These are phyloP conservation scores for Botryotinia narcissicola DNA, from an alignment of 2,329 filamentous ascomycete genomes.

Conservation along the genomic window DNA sequence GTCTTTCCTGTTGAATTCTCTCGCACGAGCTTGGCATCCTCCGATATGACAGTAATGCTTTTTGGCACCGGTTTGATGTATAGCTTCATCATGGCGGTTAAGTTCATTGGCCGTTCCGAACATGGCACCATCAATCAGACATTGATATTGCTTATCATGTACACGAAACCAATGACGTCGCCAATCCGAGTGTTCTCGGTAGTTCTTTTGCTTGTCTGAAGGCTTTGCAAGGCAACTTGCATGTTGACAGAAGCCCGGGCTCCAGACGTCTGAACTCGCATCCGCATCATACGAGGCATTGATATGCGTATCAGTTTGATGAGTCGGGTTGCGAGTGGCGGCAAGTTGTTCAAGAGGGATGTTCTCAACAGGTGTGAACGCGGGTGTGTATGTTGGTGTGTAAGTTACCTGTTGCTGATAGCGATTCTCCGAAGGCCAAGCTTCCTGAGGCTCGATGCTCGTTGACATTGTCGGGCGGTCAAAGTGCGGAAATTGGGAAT, in stretches of 20 bases:
- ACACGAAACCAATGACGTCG: neutral
- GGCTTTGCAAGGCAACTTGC: neutral
- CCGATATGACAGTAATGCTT: neutral
- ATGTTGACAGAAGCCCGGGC: neutral
- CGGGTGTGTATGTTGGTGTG: neutral
- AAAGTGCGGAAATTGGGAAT: neutral
- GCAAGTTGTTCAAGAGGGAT: neutral
- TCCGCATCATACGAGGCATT: neutral
- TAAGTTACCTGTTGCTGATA: neutral
- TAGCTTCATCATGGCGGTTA: neutral
- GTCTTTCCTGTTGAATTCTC: neutral
- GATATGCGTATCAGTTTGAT: neutral
- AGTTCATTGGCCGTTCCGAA: neutral
- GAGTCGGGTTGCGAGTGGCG: fast-evolving
- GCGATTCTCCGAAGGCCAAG: neutral
- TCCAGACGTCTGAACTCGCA: neutral
- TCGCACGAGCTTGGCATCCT: neutral
- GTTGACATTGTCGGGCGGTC: neutral
- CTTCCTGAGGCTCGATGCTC: neutral
- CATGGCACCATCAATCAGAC: neutral
- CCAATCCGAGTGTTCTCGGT: neutral
- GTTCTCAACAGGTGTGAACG: neutral
- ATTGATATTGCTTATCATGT: neutral
- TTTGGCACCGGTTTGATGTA: neutral
- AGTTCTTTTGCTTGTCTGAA: neutral